Percentiles rank a stretch among this genome's conserved stretches.
These are phyloP conservation scores for Phaeosphaeria sp. DNA, from an alignment of 2,329 filamentous ascomycete genomes.

Conservation along the genomic window DNA sequence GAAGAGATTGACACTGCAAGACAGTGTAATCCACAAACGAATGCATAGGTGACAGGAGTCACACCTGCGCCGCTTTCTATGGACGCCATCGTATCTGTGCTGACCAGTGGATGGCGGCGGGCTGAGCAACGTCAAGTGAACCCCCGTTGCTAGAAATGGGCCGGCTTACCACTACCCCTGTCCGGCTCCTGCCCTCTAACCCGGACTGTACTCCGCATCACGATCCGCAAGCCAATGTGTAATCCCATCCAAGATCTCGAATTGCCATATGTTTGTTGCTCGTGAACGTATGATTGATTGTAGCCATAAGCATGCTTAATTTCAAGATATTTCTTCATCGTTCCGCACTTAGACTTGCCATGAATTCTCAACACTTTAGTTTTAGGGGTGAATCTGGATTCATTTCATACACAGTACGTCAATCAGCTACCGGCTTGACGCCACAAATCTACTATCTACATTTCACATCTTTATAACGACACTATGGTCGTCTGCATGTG, in stretches of 20 bases:
- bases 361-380: neutral
- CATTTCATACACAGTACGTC: too few species aligned
- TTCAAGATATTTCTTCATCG: too few species aligned
- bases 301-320: too few species aligned
- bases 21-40: neutral
- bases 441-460: neutral
- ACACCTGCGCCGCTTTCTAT: neutral
- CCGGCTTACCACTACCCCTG: neutral
- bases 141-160: neutral
- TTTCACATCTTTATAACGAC: neutral
- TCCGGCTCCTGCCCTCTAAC: neutral
- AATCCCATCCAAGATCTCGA: neutral
- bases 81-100: constrained; percentile 3
- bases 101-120: constrained; percentile 2
- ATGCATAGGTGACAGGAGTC: neutral
- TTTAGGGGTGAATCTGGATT: neutral
- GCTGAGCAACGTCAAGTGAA: constrained; percentile 5
- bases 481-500: neutral
- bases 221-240: neutral
- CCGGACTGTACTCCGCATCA: neutral
- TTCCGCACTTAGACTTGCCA: too few species aligned
- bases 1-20: neutral
- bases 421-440: neutral
- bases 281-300: too few species aligned
- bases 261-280: too few species aligned